Conservation (phyloP, 345 rosid species). For the Arabidopsis arenosa region DNA sequence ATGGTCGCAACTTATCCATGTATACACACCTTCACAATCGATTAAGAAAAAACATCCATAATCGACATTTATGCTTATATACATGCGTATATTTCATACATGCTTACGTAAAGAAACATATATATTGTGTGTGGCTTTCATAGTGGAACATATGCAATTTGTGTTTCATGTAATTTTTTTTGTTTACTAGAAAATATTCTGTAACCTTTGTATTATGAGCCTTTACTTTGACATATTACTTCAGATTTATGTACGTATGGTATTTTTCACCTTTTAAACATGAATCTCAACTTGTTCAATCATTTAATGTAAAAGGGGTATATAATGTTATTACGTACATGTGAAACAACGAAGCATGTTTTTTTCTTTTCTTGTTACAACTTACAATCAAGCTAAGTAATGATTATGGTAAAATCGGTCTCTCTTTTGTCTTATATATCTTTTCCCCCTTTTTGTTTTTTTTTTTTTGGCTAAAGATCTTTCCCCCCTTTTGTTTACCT, state of each 20-base stretch:
- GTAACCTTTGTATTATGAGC: background rate
- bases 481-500: background rate
- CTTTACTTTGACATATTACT: background rate
- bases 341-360: conserved; percentile 18
- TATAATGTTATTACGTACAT: background rate
- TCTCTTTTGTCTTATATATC: background rate
- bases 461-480: too few relatives aligned
- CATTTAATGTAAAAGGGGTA: background rate
- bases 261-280: background rate
- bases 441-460: background rate
- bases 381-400: conserved; percentile 16
- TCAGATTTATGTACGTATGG: conserved; percentile 10
- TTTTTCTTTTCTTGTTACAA: conserved; percentile 10
- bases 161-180: background rate
- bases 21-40: too few relatives aligned
- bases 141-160: conserved; percentile 1
- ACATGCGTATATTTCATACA: too few relatives aligned
- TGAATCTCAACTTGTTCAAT: conserved; percentile 3
- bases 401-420: conserved; percentile 5
- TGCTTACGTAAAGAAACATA: too few relatives aligned
- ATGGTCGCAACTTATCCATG: too few relatives aligned
- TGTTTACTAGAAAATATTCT: background rate
- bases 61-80: too few relatives aligned
- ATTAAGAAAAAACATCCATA: too few relatives aligned
- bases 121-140: conserved; percentile 1